Percentiles rank a stretch among this genome's conserved stretches.
Evolutionary conservation across 1,284 basidiomycete species (phyloP).

Genomic region (Ceratobasidium sp.): DNA sequence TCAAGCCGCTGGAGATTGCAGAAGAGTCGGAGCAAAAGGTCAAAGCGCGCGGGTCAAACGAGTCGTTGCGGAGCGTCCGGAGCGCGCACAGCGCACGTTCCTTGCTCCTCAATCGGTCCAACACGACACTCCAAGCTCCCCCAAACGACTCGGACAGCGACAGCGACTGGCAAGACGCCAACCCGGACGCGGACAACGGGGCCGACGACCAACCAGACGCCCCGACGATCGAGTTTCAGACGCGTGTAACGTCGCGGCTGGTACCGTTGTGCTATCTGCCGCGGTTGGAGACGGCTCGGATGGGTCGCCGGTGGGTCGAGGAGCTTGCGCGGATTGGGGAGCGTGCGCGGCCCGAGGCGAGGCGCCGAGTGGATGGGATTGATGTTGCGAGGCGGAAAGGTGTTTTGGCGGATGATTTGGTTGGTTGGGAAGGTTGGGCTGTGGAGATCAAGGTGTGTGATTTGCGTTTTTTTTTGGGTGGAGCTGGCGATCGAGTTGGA

Average conservation of each 20-base stretch:
- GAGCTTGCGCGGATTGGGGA: slow-evolving; percentile 65
- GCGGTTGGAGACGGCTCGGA: slow-evolving; percentile 63
- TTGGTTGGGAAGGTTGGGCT: slow-evolving; percentile 70
- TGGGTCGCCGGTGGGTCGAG: slow-evolving; percentile 74
- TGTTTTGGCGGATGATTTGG: slow-evolving; percentile 79
- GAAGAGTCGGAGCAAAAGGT: slow-evolving; percentile 16
- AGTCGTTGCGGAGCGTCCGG: slow-evolving; percentile 20
- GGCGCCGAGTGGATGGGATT: slow-evolving; percentile 69
- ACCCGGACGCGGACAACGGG: slow-evolving; percentile 45
- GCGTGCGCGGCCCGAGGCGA: slow-evolving; percentile 65
- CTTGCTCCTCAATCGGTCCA: neutral
- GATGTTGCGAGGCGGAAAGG: slow-evolving; percentile 68
- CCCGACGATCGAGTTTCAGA: slow-evolving; percentile 73
- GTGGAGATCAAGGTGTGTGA: slow-evolving; percentile 87
- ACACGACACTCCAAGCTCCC: slow-evolving; percentile 43
- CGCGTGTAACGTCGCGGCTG: slow-evolving; percentile 68
- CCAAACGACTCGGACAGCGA: slow-evolving; percentile 36
- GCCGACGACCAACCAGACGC: slow-evolving; percentile 65
- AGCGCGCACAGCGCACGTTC: slow-evolving; percentile 12
- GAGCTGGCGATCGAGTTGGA: neutral
- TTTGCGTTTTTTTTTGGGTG: neutral
- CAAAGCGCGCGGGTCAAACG: slow-evolving; percentile 18
- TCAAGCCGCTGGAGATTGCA: slow-evolving; percentile 44
- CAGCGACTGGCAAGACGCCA: slow-evolving; percentile 9
- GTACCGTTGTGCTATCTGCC: slow-evolving; percentile 72